Percentiles rank a stretch among this genome's conserved stretches.
These are phyloP conservation scores for Citrus inodora DNA, from an alignment of 345 rosid species.

Conservation along the genomic window DNA sequence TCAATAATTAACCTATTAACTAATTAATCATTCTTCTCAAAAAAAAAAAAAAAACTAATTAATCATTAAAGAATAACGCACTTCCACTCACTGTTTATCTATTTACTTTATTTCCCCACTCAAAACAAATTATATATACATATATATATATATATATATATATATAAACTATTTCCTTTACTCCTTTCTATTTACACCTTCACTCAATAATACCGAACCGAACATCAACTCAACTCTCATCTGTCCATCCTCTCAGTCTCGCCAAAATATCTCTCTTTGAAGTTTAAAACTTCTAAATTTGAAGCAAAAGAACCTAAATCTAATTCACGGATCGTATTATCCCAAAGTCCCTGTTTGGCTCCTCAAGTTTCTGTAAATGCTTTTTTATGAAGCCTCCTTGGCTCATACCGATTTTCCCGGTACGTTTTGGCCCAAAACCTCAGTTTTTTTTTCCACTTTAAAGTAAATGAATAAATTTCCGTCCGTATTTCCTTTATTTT, in stretches of 20 bases:
- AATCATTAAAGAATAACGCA: neutral
- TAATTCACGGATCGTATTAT: slow-evolving; percentile 13
- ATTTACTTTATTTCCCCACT: slow-evolving; percentile 1
- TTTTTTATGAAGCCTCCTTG: slow-evolving; percentile 65
- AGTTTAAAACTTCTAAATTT: neutral
- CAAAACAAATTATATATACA: neutral
- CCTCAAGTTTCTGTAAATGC: slow-evolving; percentile 14
- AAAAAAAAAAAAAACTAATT: neutral
- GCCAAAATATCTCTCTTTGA: slow-evolving; percentile 9
- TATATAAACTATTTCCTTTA: neutral
- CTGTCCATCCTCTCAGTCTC: slow-evolving; percentile 6
- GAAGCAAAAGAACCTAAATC: slow-evolving; percentile 8
- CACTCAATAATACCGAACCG: slow-evolving; percentile 1
- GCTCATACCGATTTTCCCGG: slow-evolving; percentile 36
- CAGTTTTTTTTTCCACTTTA: neutral
- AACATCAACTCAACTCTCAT: neutral
- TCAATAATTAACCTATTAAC: neutral
- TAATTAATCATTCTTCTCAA: neutral
- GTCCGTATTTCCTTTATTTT: slow-evolving; percentile 7
- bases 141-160: too few relatives aligned
- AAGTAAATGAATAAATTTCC: neutral
- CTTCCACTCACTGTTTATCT: neutral
- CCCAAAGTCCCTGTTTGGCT: slow-evolving; percentile 19
- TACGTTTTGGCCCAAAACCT: slow-evolving; percentile 21
- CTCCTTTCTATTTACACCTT: slow-evolving; percentile 10